Conservation (phyloP, 257 asterid genomes). For the Paraleonurus japonicus region DNA sequence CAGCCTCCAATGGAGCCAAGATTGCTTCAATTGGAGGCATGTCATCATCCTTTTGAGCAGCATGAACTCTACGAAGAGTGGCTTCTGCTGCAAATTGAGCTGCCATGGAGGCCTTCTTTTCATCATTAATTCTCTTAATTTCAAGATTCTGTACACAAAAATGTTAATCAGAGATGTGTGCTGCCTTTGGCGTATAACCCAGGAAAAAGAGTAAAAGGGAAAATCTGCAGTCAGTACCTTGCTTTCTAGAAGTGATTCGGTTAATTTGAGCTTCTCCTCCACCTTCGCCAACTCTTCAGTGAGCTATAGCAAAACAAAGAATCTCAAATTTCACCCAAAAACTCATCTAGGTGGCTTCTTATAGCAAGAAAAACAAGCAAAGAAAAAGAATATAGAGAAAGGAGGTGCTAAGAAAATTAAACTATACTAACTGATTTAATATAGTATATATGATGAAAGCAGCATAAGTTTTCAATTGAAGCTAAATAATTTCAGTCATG, state of each 20-base stretch:
- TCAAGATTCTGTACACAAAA: slow-evolving; percentile 78
- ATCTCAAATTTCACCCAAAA: slow-evolving; percentile 25
- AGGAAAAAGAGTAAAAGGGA: neutral
- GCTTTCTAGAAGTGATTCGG: slow-evolving; percentile 87
- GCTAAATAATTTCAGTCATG: slow-evolving; percentile 8
- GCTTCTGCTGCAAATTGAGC: slow-evolving; percentile 99
- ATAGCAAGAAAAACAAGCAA: neutral
- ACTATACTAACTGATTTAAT: slow-evolving; percentile 2
- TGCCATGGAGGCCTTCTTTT: slow-evolving; percentile 95
- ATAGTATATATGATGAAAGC: slow-evolving; percentile 2
- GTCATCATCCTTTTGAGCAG: slow-evolving; percentile 95
- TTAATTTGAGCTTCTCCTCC: slow-evolving; percentile 85
- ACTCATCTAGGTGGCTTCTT: slow-evolving; percentile 5
- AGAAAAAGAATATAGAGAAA: neutral
- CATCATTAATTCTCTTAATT: slow-evolving; percentile 91
- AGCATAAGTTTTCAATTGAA: neutral
- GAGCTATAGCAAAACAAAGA: slow-evolving; percentile 47
- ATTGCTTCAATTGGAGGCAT: slow-evolving; percentile 99
- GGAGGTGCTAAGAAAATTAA: slow-evolving; percentile 10
- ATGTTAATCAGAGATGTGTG: neutral
- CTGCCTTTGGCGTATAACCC: slow-evolving; percentile 11
- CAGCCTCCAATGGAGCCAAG: slow-evolving; percentile 97
- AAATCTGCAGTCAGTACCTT: slow-evolving; percentile 50
- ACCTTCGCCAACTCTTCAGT: slow-evolving; percentile 79
- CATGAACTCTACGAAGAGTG: slow-evolving; percentile 95